A percentile compares a stretch with the other conserved stretches of the same genome.
phyloP scores from a whole-genome alignment of 2,329 filamentous ascomycete species.

The Didymella segeticola region DNA sequence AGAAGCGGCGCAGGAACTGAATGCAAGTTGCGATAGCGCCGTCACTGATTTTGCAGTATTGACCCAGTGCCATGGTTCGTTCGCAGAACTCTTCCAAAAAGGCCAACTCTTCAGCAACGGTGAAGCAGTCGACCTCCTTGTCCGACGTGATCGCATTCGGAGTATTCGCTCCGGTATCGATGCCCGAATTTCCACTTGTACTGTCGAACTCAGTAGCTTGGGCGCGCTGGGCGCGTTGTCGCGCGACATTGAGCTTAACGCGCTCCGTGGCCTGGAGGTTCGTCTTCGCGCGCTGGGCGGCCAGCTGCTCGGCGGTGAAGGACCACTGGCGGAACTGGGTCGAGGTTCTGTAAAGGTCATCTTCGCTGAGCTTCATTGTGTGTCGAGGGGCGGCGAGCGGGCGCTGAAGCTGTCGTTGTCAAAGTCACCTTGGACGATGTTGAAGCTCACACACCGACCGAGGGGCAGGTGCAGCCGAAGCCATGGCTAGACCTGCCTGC shows the following conservation, averaged over 20 bases:
- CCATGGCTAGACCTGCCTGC: neutral
- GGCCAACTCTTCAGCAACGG: constrained; percentile 79
- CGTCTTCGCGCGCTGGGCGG: constrained; percentile 75
- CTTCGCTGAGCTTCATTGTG: constrained; percentile 72
- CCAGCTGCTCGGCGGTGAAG: constrained; percentile 76
- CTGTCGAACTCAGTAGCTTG: constrained; percentile 42
- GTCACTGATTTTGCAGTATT: constrained; percentile 66
- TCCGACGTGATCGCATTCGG: constrained; percentile 39
- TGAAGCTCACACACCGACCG: constrained; percentile 2
- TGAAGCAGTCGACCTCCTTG: constrained; percentile 76
- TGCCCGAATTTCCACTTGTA: constrained; percentile 24
- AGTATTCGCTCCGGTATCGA: constrained; percentile 45
- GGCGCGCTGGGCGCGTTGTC: constrained; percentile 51
- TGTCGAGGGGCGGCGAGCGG: constrained; percentile 10
- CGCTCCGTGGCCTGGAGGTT: constrained; percentile 79
- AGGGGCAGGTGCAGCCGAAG: constrained; percentile 32
- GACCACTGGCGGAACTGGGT: constrained; percentile 95
- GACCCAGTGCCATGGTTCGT: constrained; percentile 62
- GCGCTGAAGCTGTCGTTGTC: constrained; percentile 14
- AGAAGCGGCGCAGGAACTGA: constrained; percentile 92
- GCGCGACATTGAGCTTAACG: constrained; percentile 63
- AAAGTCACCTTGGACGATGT: constrained; percentile 2
- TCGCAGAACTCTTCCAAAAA: constrained; percentile 82
- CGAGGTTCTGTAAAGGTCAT: constrained; percentile 86
- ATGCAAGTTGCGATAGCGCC: constrained; percentile 79